Percentiles rank a stretch among this genome's conserved stretches.
These are phyloP conservation scores for Cyclotella distinguenda DNA, from an alignment of 108 stramenopile genomes.

Conservation along the genomic window DNA sequence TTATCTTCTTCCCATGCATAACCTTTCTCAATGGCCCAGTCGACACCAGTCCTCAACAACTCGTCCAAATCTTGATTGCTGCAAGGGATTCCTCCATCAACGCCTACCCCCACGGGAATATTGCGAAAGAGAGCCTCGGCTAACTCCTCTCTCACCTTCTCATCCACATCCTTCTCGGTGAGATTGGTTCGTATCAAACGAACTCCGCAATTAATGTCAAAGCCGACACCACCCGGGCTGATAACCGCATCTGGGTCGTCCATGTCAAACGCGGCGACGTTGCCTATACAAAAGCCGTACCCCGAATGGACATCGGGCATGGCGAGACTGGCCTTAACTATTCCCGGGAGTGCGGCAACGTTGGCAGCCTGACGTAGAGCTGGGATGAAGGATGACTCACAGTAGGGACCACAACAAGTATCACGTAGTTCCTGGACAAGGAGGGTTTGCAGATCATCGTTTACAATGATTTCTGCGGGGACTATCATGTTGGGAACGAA, in stretches of 20 bases:
- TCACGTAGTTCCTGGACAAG: slow-evolving; percentile 70
- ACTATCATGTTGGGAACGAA: slow-evolving; percentile 83
- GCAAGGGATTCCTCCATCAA: slow-evolving; percentile 70
- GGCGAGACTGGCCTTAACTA: slow-evolving; percentile 69
- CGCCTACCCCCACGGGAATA: slow-evolving; percentile 87
- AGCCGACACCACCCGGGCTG: slow-evolving; percentile 80
- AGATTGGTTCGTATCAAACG: slow-evolving; percentile 82
- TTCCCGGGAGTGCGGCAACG: slow-evolving; percentile 85
- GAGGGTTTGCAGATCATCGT: slow-evolving; percentile 52
- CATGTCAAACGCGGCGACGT: slow-evolving; percentile 91
- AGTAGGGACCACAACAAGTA: slow-evolving; percentile 27
- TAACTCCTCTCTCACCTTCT: slow-evolving; percentile 48
- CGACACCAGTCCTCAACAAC: slow-evolving; percentile 73
- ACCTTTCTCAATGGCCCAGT: slow-evolving; percentile 76
- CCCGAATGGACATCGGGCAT: slow-evolving; percentile 87
- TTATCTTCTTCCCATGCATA: slow-evolving; percentile 89
- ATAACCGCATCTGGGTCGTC: slow-evolving; percentile 73
- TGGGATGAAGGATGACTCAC: slow-evolving; percentile 70
- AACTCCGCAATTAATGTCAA: slow-evolving; percentile 87
- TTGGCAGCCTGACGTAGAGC: slow-evolving; percentile 79
- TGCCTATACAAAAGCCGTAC: slow-evolving; percentile 88
- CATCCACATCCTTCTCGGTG: slow-evolving; percentile 60
- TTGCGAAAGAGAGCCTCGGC: slow-evolving; percentile 79
- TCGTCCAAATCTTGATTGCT: slow-evolving; percentile 60
- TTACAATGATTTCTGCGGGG: slow-evolving; percentile 70